phyloP scores from a whole-genome alignment of 192 early-diverging fungal species.

The Coemansia umbellata region DNA sequence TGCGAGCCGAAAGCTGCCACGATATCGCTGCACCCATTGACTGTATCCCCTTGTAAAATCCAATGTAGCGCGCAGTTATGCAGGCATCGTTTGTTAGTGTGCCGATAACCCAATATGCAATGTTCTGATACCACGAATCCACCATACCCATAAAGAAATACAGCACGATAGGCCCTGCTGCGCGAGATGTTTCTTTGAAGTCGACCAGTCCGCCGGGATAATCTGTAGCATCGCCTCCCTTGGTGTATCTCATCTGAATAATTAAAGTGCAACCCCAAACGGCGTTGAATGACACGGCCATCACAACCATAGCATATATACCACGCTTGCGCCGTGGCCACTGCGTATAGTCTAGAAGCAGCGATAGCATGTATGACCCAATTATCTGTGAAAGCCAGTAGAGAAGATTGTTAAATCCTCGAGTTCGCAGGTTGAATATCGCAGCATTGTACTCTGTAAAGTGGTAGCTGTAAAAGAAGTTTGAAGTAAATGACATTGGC shows the following conservation, averaged over 20 bases:
- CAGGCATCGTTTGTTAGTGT: slow-evolving; percentile 75
- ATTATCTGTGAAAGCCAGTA: slow-evolving; percentile 77
- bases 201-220: slow-evolving; percentile 33
- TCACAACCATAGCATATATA: slow-evolving; percentile 46
- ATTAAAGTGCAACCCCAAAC: slow-evolving; percentile 60
- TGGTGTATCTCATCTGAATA: slow-evolving; percentile 56
- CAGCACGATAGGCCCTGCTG: slow-evolving; percentile 57
- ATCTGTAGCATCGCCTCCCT: slow-evolving; percentile 16
- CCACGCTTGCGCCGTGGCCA: slow-evolving; percentile 63
- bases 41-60: slow-evolving; percentile 85
- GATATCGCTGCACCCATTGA: slow-evolving; percentile 65
- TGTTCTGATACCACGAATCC: slow-evolving; percentile 79
- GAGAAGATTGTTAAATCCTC: slow-evolving; percentile 69
- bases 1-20: slow-evolving; percentile 60
- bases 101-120: slow-evolving; percentile 80
- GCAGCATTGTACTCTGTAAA: slow-evolving; percentile 56
- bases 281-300: slow-evolving; percentile 39
- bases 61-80: slow-evolving; percentile 64
- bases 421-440: slow-evolving; percentile 66
- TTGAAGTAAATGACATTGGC: slow-evolving; percentile 71
- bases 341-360: slow-evolving; percentile 56
- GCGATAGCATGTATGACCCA: slow-evolving; percentile 61
- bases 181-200: slow-evolving; percentile 36
- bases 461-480: slow-evolving; percentile 80
- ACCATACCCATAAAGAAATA: slow-evolving; percentile 73